Conservation (phyloP, 805 yeast species). For the Pichia scutulata region DNA sequence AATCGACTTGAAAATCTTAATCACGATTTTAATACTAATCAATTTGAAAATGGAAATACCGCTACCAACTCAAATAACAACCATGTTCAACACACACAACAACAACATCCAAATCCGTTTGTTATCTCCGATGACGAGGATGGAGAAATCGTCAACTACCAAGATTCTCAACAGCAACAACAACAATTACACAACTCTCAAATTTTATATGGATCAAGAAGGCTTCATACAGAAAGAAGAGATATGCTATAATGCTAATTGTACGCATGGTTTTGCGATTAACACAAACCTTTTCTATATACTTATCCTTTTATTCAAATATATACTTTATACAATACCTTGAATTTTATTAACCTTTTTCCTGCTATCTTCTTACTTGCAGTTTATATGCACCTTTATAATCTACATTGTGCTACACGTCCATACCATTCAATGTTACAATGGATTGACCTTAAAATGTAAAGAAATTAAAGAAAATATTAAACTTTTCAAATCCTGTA, state of each 20-base stretch:
- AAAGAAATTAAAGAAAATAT: conserved; percentile 31
- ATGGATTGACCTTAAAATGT: conserved; percentile 6
- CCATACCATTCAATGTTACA: neutral
- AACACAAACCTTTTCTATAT: neutral
- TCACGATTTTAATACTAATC: neutral
- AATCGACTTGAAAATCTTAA: neutral
- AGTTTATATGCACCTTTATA: too few species aligned
- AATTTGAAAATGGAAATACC: neutral
- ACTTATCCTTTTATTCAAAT: neutral
- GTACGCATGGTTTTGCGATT: neutral
- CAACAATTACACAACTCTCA: neutral
- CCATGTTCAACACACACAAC: neutral
- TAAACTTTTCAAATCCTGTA: conserved; percentile 37
- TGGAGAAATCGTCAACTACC: neutral
- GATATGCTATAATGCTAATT: neutral
- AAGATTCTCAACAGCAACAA: neutral
- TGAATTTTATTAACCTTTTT: neutral
- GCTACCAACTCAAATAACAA: neutral
- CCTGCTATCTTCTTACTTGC: too few species aligned
- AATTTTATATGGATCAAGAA: conserved; percentile 4
- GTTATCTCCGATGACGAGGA: neutral
- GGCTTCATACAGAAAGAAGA: neutral
- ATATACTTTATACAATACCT: neutral
- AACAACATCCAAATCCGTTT: neutral
- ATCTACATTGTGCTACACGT: too few species aligned